A percentile compares a stretch with the other conserved stretches of the same genome.
phyloP scores from a whole-genome alignment of 225 moss, liverwort and hornwort genomes.

The Straminergon stramineum region DNA sequence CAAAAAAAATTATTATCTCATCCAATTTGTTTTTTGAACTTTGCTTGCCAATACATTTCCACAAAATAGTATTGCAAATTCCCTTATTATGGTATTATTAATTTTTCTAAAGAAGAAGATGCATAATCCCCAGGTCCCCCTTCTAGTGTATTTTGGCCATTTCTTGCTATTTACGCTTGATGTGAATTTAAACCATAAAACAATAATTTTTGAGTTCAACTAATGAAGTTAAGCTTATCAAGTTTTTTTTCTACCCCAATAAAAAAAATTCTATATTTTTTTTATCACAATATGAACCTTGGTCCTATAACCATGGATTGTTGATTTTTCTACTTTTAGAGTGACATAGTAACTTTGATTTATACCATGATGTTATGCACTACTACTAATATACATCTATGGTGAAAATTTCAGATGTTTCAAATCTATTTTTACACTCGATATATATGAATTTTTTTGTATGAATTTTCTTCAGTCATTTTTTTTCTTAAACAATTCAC shows the following conservation, averaged over 20 bases:
- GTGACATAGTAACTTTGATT: fast-evolving
- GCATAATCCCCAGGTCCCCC: not conserved
- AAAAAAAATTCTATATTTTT: not conserved
- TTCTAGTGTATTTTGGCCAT: not conserved
- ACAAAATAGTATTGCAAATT: not conserved
- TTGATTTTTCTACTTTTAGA: not conserved
- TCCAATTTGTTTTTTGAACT: no score
- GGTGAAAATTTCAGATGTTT: not conserved
- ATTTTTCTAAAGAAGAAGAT: not conserved
- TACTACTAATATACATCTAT: no score
- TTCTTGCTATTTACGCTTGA: not conserved
- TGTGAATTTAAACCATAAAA: not conserved
- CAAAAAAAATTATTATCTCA: fast-evolving
- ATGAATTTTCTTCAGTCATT: not conserved
- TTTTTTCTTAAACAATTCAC: not conserved
- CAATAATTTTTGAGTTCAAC: not conserved
- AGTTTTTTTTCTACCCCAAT: not conserved
- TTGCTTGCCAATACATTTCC: not conserved
- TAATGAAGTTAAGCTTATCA: not conserved
- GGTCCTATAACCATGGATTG: not conserved
- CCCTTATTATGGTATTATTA: no score
- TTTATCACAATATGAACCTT: not conserved
- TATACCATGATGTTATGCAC: not conserved
- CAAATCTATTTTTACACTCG: fast-evolving
- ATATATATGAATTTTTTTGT: no score